Evolutionary conservation across 345 rosid genomes (phyloP).

Genomic region (Cardamine resedifolia): DNA sequence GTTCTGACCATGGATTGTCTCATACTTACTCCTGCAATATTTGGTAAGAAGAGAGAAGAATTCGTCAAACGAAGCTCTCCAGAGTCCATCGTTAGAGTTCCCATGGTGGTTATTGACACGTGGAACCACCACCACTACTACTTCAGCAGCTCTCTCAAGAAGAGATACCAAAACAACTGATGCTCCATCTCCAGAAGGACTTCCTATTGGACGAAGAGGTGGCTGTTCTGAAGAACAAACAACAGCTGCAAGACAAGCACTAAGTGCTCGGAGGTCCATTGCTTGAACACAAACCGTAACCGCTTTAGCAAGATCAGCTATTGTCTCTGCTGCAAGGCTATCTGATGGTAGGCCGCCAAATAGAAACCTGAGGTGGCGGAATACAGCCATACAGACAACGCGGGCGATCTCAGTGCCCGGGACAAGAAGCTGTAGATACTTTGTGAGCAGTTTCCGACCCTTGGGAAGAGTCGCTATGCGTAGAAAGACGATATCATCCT

Average conservation of each 20-base stretch:
- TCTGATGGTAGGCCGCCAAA: slow-evolving; percentile 82
- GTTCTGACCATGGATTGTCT: slow-evolving; percentile 59
- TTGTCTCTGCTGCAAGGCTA: slow-evolving; percentile 61
- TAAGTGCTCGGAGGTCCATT: slow-evolving; percentile 86
- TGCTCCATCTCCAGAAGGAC: slow-evolving; percentile 89
- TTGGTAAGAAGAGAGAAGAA: slow-evolving; percentile 82
- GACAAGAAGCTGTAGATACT: slow-evolving; percentile 69
- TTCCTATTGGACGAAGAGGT: slow-evolving; percentile 90
- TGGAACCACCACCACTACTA: slow-evolving; percentile 41
- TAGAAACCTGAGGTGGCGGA: slow-evolving; percentile 86
- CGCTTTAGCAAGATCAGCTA: slow-evolving; percentile 56
- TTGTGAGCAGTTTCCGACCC: slow-evolving; percentile 70
- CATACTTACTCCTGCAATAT: slow-evolving; percentile 88
- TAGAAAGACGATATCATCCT: slow-evolving; percentile 81
- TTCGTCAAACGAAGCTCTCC: slow-evolving; percentile 96
- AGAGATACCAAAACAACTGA: slow-evolving; percentile 68
- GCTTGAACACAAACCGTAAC: slow-evolving; percentile 63
- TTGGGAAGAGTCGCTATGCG: slow-evolving; percentile 78
- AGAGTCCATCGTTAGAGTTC: slow-evolving; percentile 62
- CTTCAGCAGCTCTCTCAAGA: slow-evolving; percentile 85
- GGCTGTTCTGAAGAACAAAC: slow-evolving; percentile 99
- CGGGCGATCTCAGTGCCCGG: slow-evolving; percentile 89
- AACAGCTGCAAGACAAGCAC: slow-evolving; percentile 95
- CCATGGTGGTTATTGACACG: slow-evolving; percentile 40
- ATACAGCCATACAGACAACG: slow-evolving; percentile 85